phyloP scores from a whole-genome alignment of 2,329 filamentous ascomycete genomes.

The Penicillium sp. region DNA sequence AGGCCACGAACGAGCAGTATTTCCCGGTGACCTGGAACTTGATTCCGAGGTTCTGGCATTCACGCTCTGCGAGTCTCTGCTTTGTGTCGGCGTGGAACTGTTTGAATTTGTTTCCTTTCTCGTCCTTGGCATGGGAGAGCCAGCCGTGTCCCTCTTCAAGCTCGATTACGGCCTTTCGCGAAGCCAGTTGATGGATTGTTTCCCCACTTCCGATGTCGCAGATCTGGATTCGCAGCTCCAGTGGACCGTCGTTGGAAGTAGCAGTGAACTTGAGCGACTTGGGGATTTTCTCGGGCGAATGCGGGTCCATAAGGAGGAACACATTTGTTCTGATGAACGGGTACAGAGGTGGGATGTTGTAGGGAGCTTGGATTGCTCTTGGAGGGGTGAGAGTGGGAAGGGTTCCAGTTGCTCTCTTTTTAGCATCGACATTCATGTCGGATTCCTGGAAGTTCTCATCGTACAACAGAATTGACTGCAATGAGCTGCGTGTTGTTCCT shows the following conservation, averaged over 20 bases:
- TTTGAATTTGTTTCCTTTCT: conserved; percentile 47
- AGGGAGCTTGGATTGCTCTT: conserved; percentile 63
- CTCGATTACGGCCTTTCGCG: conserved; percentile 65
- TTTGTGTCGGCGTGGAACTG: conserved; percentile 54
- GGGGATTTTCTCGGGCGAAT: conserved; percentile 48
- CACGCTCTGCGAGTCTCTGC: conserved; percentile 61
- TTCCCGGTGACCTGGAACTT: conserved; percentile 67
- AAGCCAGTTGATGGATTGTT: conserved; percentile 69
- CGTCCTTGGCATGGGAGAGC: conserved; percentile 55
- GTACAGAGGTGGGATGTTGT: conserved; percentile 63
- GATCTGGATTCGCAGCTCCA: conserved; percentile 66
- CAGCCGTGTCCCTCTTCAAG: conserved; percentile 71
- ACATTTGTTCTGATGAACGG: conserved; percentile 65
- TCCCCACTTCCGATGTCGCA: conserved; percentile 49
- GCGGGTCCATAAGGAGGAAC: conserved; percentile 64
- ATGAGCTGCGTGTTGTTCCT: conserved; percentile 14
- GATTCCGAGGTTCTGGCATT: conserved; percentile 65
- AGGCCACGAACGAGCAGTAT: conserved; percentile 72
- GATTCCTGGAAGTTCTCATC: conserved; percentile 52
- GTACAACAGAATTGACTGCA: conserved; percentile 61
- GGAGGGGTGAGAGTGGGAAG: conserved; percentile 53
- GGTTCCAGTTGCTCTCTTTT: conserved; percentile 42
- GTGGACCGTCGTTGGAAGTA: conserved; percentile 56
- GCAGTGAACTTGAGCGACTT: conserved; percentile 60
- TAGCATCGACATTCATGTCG: conserved; percentile 24